Evolutionary conservation across 208 protist species (phyloP).

Genomic region (Leishmania braziliensis): DNA sequence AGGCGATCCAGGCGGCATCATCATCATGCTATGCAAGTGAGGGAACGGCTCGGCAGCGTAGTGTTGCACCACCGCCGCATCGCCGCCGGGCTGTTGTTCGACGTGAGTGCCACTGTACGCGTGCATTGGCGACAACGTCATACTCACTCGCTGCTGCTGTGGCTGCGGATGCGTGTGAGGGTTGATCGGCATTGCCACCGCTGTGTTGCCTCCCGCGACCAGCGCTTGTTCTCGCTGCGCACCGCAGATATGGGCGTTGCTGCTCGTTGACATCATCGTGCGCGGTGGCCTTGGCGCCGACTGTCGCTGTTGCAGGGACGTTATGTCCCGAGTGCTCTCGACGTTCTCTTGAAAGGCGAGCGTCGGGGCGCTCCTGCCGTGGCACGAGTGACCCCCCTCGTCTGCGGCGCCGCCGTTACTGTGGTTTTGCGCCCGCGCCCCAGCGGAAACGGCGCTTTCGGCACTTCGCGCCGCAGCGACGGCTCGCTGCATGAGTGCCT

Average conservation of each 20-base stretch:
- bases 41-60: background rate
- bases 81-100: background rate
- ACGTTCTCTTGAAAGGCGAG: background rate
- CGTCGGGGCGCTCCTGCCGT: background rate
- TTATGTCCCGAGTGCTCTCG: background rate
- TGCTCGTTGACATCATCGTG: background rate
- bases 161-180: background rate
- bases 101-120: background rate
- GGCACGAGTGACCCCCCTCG: background rate
- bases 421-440: background rate
- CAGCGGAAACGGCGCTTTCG: background rate
- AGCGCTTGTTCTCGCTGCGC: background rate
- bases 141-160: background rate
- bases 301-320: background rate
- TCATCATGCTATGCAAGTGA: conserved; percentile 9
- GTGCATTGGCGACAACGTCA: background rate
- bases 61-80: background rate
- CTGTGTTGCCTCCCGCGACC: background rate
- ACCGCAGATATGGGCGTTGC: background rate
- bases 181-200: background rate
- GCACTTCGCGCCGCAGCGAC: background rate
- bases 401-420: no score
- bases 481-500: conserved; percentile 36
- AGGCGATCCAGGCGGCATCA: background rate
- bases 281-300: background rate